Percentiles rank a stretch among this genome's conserved stretches.
Conservation (phyloP, 2,329 filamentous ascomycete species). For the Botrytis squamosa region DNA sequence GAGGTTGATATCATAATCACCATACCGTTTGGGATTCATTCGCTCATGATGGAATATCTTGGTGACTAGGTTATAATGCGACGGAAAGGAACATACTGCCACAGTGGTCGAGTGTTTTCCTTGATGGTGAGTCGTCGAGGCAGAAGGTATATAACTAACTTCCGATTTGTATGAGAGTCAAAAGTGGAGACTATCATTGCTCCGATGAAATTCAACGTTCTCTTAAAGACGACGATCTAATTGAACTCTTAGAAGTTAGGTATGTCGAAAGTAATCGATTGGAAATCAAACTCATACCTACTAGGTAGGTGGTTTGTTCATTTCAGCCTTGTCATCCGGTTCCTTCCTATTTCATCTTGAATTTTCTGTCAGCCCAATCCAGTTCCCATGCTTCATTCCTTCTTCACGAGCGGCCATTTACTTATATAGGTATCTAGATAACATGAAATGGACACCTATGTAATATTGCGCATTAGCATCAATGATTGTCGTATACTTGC, state of each 20-base stretch:
- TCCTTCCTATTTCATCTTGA: neutral
- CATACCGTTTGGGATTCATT: too few relatives aligned
- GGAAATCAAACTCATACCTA: neutral
- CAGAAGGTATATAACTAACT: neutral
- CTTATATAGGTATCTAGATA: neutral
- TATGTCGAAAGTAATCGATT: neutral
- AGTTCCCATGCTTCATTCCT: neutral
- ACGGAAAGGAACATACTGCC: neutral
- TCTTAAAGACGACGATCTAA: neutral
- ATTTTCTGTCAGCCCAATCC: neutral
- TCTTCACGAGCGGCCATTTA: neutral
- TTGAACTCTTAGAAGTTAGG: neutral
- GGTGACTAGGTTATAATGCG: too few relatives aligned
- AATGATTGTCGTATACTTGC: too few relatives aligned
- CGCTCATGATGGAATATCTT: too few relatives aligned
- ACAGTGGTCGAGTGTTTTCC: neutral
- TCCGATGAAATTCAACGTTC: neutral
- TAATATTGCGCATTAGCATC: neutral
- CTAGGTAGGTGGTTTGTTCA: neutral
- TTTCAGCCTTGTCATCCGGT: neutral
- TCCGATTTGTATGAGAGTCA: neutral
- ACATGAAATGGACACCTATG: neutral
- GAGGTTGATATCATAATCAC: too few relatives aligned
- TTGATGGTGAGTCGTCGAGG: neutral
- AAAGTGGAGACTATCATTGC: neutral